These are phyloP conservation scores for Starmerella potacharoeniae DNA, from an alignment of 805 yeast genomes.

Conservation along the genomic window DNA sequence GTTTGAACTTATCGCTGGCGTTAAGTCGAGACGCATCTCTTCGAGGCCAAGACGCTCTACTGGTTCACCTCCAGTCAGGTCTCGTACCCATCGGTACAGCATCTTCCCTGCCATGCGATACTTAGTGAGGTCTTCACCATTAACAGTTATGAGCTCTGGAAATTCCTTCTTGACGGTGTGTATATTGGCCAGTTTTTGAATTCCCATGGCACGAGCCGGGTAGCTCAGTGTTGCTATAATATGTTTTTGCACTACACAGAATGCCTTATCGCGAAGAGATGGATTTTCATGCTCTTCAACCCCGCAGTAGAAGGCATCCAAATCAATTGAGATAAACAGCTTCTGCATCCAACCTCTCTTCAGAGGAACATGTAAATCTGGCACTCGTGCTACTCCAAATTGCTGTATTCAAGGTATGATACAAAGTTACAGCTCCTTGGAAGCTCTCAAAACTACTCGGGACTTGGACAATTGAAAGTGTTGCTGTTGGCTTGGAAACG, in stretches of 20 bases:
- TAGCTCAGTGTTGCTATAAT: slow-evolving; percentile 27
- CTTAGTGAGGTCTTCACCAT: slow-evolving; percentile 26
- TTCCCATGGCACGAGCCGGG: slow-evolving; percentile 26
- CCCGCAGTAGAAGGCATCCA: slow-evolving; percentile 30
- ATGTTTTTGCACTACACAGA: slow-evolving; percentile 27
- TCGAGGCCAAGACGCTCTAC: slow-evolving; percentile 29
- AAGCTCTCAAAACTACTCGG: too few relatives aligned
- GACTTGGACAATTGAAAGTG: too few relatives aligned
- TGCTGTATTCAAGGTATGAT: too few relatives aligned
- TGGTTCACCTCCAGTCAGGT: slow-evolving; percentile 13
- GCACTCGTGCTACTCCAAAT: too few relatives aligned
- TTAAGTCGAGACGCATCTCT: slow-evolving; percentile 27
- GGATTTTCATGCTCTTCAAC: slow-evolving; percentile 27
- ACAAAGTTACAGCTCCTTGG: too few relatives aligned
- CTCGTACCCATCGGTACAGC: slow-evolving; percentile 22
- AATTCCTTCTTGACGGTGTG: slow-evolving; percentile 11
- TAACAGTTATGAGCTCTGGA: slow-evolving; percentile 24
- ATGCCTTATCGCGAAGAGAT: slow-evolving; percentile 23
- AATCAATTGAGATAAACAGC: slow-evolving; percentile 24
- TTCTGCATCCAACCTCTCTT: neutral
- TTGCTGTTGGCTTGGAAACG: too few relatives aligned
- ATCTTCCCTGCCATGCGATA: slow-evolving; percentile 26
- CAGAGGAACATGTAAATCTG: neutral
- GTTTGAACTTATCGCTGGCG: slow-evolving; percentile 11
- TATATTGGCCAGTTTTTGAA: slow-evolving; percentile 22